Evolutionary conservation across 176 grass and related monocot species (phyloP), one percentile per base, ranked within the genome.

Genomic region (Hyparrhenia diplandra): DNA sequence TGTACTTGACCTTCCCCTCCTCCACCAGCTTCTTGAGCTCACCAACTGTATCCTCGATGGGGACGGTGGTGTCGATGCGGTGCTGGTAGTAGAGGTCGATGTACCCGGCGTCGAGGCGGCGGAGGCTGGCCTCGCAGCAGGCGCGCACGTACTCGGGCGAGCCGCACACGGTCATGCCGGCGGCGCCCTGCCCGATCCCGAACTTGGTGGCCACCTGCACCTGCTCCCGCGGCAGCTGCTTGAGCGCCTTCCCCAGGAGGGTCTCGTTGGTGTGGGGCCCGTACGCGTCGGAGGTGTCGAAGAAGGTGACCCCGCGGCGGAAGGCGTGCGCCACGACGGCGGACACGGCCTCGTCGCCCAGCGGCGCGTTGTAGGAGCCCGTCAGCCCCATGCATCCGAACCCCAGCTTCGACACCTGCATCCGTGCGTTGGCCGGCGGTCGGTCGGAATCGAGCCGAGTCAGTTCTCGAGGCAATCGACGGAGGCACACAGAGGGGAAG

Each of bases 151-250:
- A 96, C 67, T 90, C 90, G 16, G 90, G 93, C 35, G 60, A 31
- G 47, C 93, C 90, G 64, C 86, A 86, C 27, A 92, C 30, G 47
- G 28, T 11, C 16, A 75, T 12, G 29, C 65, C 60, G 35, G 54
- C 27, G 20, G n/a, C 35, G 37, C 52, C 85, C 65, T 29, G 85
- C 43, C 35, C 35, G 5, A 94, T 47, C 55, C 94, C 89, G 51
- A 85, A 97, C 79, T 97, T 97, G 35, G 94, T 97, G 61, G 94
- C 92, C 64, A 97, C 71, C 87, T 94, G 92, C n/a, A 97, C 85
- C 60, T 85, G 82, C n/a, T 90, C 89, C 63, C 92, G 55, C 52
- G 92, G 94, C 76, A 97, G 83, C 62, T 80, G 78, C 83, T 91
- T 85, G 55, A 97, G 71, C 49, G 91, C 91, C 90, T 87, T 92